phyloP scores from a whole-genome alignment of 345 rosid species.

The Syzygium aqueum region DNA sequence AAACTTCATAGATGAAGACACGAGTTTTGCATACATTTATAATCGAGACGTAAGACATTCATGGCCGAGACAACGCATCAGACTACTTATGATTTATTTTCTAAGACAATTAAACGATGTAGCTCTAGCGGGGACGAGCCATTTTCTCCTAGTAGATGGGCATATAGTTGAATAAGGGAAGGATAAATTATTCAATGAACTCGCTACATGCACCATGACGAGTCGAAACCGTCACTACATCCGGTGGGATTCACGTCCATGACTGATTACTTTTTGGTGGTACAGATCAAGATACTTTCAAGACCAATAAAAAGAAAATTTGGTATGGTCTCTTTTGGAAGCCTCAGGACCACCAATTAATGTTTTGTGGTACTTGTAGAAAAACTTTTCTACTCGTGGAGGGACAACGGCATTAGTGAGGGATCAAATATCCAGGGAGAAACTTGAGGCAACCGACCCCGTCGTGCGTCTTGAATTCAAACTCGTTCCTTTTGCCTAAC shows the following conservation, averaged over 20 bases:
- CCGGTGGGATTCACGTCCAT: background rate
- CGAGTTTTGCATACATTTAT: background rate
- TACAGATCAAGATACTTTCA: background rate
- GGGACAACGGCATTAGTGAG: background rate
- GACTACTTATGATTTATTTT: background rate
- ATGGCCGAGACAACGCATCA: background rate
- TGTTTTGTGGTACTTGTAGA: background rate
- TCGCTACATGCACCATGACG: background rate
- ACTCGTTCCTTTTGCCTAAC: background rate
- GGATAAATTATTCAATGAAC: background rate
- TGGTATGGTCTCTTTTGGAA: background rate
- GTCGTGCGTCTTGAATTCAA: background rate
- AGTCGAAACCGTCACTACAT: background rate
- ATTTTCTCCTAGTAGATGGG: background rate
- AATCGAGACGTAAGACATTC: background rate
- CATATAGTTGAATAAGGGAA: background rate
- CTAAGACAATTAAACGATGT: background rate
- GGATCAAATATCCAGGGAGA: background rate
- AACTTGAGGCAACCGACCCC: no score
- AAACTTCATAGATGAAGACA: background rate
- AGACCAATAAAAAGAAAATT: background rate
- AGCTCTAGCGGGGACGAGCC: background rate
- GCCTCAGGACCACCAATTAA: background rate
- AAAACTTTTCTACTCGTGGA: background rate
- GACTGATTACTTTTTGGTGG: background rate